Base-by-base conservation (phyloP, 331 rosid species). In the Quercus tomentella region DNA sequence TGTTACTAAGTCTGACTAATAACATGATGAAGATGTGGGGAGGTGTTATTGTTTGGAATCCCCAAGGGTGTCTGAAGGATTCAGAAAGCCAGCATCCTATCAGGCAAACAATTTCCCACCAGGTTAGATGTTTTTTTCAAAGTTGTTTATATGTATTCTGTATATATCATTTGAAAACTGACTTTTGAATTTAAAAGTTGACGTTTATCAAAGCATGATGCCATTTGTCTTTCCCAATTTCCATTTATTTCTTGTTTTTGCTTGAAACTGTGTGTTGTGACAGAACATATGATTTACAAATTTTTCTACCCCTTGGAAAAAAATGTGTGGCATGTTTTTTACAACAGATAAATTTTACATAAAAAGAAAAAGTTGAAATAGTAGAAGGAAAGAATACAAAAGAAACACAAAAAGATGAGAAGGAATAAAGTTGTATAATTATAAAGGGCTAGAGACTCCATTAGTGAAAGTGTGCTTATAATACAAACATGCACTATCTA, bases 31-130 rank as follows among this genome's bases (percentile, higher is more conserved):
- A 95, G 98, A 95, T 87, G 96, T 95, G 99, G 99, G 99, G 99
- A 80, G 99, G 99, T 56, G 86, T 93, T 72, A 80, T 89, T 72
- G 97, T 95, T 76, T 95, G 92, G 96, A 95, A 95, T 77, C 97
- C 98, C 33, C 80, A 84, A 71, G 84, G 88, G 75, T 91, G 96
- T 79, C 52, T 76, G 79, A 88, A 84, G 74, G 83, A 79, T 72
- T 77, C 83, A 75, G 87, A 86, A 65, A 89, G 89, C 76, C 80
- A 82, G 83, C 87, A 37, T 81, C 90, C 82, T 57, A 78, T 75
- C 80, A 88, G 90, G 82, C 85, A 78, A 76, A 85, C 51, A 75
- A 84, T 95, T 79, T 87, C 90, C 62, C 89, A 79, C 5, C 82
- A 88, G 96, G 98, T 94, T 76, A 81, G 89, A 52, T 83, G 80